Evolutionary conservation across 495 filamentous ascomycete species (phyloP).

Genomic region (Schizothecium vesticola): DNA sequence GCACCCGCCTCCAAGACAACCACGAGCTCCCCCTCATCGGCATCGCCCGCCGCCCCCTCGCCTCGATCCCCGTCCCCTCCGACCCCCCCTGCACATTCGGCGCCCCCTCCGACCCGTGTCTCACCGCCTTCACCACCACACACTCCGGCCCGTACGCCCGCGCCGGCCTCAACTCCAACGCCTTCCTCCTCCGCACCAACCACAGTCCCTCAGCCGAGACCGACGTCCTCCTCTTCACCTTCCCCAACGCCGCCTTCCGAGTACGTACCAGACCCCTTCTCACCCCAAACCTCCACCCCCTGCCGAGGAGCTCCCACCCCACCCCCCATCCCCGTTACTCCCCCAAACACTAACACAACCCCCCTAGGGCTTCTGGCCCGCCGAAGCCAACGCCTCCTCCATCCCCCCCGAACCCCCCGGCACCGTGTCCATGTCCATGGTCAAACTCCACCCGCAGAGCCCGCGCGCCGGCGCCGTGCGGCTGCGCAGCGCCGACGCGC

Average conservation of each 20-base stretch:
- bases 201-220: conserved; percentile 5
- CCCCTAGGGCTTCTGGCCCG: conserved; percentile 28
- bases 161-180: conserved; percentile 14
- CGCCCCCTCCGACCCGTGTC: conserved; percentile 21
- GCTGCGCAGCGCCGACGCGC: conserved; percentile 36
- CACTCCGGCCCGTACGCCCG: conserved; percentile 12
- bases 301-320: too few relatives aligned
- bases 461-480: conserved; percentile 34
- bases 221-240: conserved; percentile 31
- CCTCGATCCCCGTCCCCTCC: conserved; percentile 1
- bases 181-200: conserved; percentile 13
- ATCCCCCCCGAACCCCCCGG: conserved; percentile 11
- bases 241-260: conserved; percentile 22
- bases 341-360: too few relatives aligned
- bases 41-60: conserved; percentile 6
- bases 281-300: too few relatives aligned
- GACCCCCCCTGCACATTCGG: conserved; percentile 22
- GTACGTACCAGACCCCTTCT: too few relatives aligned
- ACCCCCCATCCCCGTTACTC: too few relatives aligned
- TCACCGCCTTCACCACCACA: conserved; percentile 11
- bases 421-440: conserved; percentile 17
- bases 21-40: conserved; percentile 46
- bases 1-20: conserved; percentile 57
- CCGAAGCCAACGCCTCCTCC: conserved; percentile 17
- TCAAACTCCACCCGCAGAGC: conserved; percentile 32